Evolutionary conservation across 768 basidiomycete genomes (phyloP), one percentile per base, ranked within the genome.

Genomic region (Tricholoma matsutake): DNA sequence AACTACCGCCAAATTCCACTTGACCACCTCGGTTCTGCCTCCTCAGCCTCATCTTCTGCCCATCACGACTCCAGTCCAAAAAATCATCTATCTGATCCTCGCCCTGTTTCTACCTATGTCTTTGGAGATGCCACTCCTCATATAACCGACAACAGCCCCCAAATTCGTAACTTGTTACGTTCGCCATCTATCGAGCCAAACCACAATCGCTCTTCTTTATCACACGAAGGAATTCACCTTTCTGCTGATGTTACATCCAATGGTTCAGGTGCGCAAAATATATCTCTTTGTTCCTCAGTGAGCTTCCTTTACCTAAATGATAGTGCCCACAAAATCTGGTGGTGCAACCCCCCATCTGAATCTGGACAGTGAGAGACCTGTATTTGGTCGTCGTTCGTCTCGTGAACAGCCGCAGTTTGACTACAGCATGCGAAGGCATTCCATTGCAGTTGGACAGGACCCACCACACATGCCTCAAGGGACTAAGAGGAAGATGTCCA

Each of bases 401-500:
- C 76, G 77, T 69, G 79, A 79, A 22, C 75, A 76, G 20, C 81
- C 81, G 54, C 78, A 82, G 58, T 86, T 86, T 68, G 87, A 91
- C 75, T 86, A 86, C 69, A 84, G 74, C 65, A 88, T 88, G 79
- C 81, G 89, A 53, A 78, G 89, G 22, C 88, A 89, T 67, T 89
- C 89, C 28, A 86, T 90, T 63, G 86, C 86, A 43, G 81, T 83
- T 66, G 83, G 85, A 65, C 79, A 78, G 54, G 77, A 81, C 45
- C 73, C 77, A 55, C 78, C 20, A 9, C 73, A 74, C 62, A 71
- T 73, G 20, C 72, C 78, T 0, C 85, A 86, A 68, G 90, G 91
- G 56, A 86, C 84, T 60, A 94, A 94, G 73, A 84, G 92, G 65
- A 94, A 94, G 76, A 87, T 92, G 80, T 92, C 91, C 22, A 78